Base-by-base conservation (phyloP, 2,329 filamentous ascomycete species). In the Hawksworthiomyces lignivorus region DNA sequence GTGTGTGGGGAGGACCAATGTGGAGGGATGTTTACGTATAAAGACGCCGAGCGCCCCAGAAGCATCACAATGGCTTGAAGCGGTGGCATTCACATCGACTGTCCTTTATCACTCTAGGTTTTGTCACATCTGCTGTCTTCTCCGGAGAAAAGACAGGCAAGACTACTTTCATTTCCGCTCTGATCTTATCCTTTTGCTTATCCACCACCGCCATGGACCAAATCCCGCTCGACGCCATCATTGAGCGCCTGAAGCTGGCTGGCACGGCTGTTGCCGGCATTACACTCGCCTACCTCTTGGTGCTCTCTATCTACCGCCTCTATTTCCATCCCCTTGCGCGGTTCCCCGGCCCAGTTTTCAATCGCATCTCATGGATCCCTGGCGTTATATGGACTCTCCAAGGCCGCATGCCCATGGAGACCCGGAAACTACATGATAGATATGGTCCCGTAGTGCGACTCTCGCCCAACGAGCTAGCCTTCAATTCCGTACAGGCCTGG, bases 331-430 rank as follows among this genome's bases (percentile, higher is more conserved):
- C 56, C 2, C 49, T 58, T 14, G 39, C 46, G 9, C 17, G 15
- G 20, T 51, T 46, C 39, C 55, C 55, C 1, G 56, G 55, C 15
- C 56, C 56, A 4, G 18, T 52, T 5, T 20, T 46, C 18, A 42
- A 50, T 21, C 48, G 51, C 36, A 50, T 52, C 7, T 53, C 52
- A 4, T 32, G 40, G 21, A 27, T 55, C 7, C 51, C 53, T 4
- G 49, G 32, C 26, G 40, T 47, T 20, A 71, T 92, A 24, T 86
- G 86, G 14, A 92, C 94, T 51, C 76, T 94, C 36, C 84, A 85
- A 3, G 88, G 87, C 19, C 90, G 90, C 58, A 90, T 94, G 83
- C 61, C 67, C 44, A 46, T 48, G 39, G 24, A 42, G 20, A 39
- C 50, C n/a, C 43, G 47, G 43, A 33, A 45, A 15, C 42, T 61